phyloP scores from a whole-genome alignment of 352 stramenopile genomes.

The Globisporangium middletonii region DNA sequence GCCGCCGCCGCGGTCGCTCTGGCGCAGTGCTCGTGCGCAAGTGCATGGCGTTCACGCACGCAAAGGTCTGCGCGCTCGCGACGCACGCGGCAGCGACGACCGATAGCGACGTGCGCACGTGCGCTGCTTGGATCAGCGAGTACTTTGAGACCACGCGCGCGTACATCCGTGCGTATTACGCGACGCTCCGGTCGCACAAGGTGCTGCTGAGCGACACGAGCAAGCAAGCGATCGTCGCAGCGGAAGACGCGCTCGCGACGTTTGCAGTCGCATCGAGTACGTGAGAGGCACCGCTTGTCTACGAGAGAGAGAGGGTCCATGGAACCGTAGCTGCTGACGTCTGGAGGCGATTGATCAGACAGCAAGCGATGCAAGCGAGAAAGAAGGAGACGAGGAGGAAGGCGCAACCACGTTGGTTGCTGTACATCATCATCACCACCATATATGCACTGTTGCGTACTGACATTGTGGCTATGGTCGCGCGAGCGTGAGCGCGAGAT shows the following conservation, averaged over 20 bases:
- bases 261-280: neutral
- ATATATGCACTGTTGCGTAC: too few species aligned
- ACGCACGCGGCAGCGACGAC: neutral
- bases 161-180: constrained; percentile 11
- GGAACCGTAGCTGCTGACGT: too few species aligned
- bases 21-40: constrained; percentile 35
- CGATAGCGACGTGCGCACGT: constrained; percentile 2
- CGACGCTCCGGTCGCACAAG: constrained; percentile 9
- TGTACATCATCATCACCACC: too few species aligned
- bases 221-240: constrained; percentile 16
- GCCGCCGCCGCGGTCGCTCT: constrained; percentile 24
- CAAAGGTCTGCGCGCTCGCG: constrained; percentile 5
- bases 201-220: constrained; percentile 17
- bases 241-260: constrained; percentile 21
- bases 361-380: too few species aligned
- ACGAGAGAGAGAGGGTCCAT: neutral
- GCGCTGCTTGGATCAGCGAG: constrained; percentile 1
- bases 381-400: too few species aligned
- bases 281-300: neutral
- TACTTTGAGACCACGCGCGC: constrained; percentile 8
- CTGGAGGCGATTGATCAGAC: too few species aligned
- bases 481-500: too few species aligned
- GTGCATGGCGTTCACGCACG: constrained; percentile 21
- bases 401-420: too few species aligned
- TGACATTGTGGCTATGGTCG: too few species aligned